These are phyloP conservation scores for Cercophora samala DNA, from an alignment of 495 filamentous ascomycete genomes.

Conservation along the genomic window DNA sequence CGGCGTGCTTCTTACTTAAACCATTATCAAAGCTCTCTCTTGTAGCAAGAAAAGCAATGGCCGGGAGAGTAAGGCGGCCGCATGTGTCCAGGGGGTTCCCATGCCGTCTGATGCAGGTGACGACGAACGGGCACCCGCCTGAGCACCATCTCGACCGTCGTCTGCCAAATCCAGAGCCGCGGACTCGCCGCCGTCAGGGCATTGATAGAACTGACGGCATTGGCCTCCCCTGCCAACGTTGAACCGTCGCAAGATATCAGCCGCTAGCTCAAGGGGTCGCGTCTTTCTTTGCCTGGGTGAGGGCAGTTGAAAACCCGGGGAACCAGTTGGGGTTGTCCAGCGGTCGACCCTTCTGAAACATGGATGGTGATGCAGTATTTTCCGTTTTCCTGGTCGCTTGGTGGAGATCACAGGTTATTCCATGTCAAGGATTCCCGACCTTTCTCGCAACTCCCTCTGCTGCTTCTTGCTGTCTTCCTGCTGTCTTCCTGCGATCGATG, in stretches of 20 bases:
- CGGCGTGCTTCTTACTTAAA: neutral
- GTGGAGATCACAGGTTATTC: neutral
- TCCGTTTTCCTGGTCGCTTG: too few relatives aligned
- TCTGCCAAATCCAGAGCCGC: neutral
- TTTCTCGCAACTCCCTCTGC: neutral
- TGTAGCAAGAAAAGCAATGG: neutral
- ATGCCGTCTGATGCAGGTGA: constrained; percentile 4
- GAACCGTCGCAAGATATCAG: neutral
- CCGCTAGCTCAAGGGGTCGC: neutral
- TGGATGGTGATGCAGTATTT: neutral
- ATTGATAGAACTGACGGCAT: neutral
- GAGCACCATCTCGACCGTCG: neutral
- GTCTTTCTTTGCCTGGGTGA: neutral
- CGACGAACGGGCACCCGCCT: constrained; percentile 4
- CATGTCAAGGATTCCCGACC: neutral
- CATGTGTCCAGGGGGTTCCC: constrained; percentile 5
- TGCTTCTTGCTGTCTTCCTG: neutral
- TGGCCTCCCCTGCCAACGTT: neutral
- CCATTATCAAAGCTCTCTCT: neutral
- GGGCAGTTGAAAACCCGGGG: neutral
- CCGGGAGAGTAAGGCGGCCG: constrained; percentile 6
- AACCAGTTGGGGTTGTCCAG: neutral
- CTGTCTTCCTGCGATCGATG: neutral
- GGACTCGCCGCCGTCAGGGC: neutral
- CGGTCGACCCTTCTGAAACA: neutral